Evolutionary conservation across 2,329 filamentous ascomycete species (phyloP), one percentile per base, ranked within the genome.

Genomic region (Whalleya microplaca): DNA sequence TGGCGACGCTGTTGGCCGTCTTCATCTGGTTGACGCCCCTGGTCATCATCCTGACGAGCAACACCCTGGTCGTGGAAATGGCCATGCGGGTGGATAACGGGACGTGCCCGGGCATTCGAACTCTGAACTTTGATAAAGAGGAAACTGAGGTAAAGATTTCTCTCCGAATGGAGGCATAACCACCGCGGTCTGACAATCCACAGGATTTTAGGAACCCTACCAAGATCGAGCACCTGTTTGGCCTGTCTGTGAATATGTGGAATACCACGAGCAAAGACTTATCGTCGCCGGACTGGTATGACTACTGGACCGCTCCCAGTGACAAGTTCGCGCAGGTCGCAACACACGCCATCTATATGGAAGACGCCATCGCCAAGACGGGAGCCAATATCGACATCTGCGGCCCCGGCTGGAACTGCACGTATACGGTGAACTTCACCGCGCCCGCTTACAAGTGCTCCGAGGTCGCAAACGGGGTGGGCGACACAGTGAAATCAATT

Each of bases 381-480:
- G 66, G 69, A 37, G 73, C 71, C 7, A 70, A 73, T 9, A 62
- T 69, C 20, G 66, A 72, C 23, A 72, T 75, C 0, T 75, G 74
- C 49, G 71, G 72, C 16, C 45, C 58, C 0, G 72, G 74, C 5
- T 77, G 71, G 69, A 76, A 78, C 47, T 78, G 75, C 58, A 72
- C 71, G 3, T 77, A 73, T 58, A 64, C 55, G 1, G 62, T 76
- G 46, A 64, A 69, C 2, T 77, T 77, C 45, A 65, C 63, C 10
- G 76, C 64, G 1, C 75, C 76, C 0, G 75, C 73, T 1, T 77
- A 77, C 64, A 72, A 75, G 52, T 78, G 76, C 59, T 58, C 63
- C 1, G 67, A 74, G 46, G 21, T 72, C 3, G 70, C 71, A 4
- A 70, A 64, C 27, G 71, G 70, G 6, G 61, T 66, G 1, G 66